Conservation (phyloP, 306 rosid species). For the Castanea mollissima region DNA sequence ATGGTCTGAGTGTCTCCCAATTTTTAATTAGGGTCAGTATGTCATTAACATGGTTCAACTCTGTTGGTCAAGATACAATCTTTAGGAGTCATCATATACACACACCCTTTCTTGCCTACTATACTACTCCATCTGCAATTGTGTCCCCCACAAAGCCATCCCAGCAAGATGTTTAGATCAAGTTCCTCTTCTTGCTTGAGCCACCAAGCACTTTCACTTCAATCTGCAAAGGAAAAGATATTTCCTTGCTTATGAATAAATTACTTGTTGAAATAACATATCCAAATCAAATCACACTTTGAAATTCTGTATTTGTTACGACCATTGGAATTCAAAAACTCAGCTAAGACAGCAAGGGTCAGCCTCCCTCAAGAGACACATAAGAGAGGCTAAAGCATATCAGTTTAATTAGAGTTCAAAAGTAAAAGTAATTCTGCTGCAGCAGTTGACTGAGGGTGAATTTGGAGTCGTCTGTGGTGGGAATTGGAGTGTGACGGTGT, state of each 20-base stretch:
- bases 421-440: too few relatives aligned
- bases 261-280: background rate
- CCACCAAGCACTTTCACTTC: background rate
- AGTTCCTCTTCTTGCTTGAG: background rate
- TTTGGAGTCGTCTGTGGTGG: too few relatives aligned
- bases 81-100: background rate
- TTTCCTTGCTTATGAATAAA: background rate
- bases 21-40: background rate
- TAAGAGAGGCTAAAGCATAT: too few relatives aligned
- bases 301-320: too few relatives aligned
- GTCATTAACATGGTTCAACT: background rate
- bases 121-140: background rate
- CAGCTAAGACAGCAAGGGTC: too few relatives aligned
- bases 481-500: too few relatives aligned
- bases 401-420: too few relatives aligned
- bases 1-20: background rate
- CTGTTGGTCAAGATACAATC: background rate
- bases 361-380: too few relatives aligned
- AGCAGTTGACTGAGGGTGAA: too few relatives aligned
- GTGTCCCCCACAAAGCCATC: background rate
- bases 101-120: background rate
- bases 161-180: background rate
- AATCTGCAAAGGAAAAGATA: background rate
- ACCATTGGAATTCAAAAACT: too few relatives aligned
- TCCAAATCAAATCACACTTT: too few relatives aligned